These are phyloP conservation scores for Scleromitrula shiraiana DNA, from an alignment of 2,329 filamentous ascomycete genomes.

Conservation along the genomic window DNA sequence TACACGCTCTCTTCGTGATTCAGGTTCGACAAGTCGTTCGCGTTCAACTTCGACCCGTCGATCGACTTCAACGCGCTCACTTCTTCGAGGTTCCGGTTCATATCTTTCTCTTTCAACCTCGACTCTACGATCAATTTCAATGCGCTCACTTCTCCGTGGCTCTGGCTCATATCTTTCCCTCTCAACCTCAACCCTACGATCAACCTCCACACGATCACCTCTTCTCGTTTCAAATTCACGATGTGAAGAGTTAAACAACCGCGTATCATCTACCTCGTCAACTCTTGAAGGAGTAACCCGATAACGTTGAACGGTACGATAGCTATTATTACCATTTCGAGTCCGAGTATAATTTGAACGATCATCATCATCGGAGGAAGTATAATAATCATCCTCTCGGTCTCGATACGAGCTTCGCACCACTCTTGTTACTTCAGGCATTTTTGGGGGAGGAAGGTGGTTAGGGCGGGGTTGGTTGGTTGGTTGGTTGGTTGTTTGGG, in stretches of 20 bases:
- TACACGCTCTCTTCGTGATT: constrained; percentile 21
- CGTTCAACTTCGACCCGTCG: constrained; percentile 22
- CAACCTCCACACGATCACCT: constrained; percentile 26
- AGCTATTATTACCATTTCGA: constrained; percentile 14
- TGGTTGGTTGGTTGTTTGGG: background rate
- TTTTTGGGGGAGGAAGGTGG: too few relatives aligned
- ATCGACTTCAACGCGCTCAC: constrained; percentile 27
- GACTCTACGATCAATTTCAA: constrained; percentile 5
- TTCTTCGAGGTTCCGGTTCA: background rate
- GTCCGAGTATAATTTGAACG: constrained; percentile 20
- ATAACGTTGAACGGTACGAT: constrained; percentile 29
- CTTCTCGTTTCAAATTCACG: constrained; percentile 20
- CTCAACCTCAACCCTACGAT: constrained; percentile 24
- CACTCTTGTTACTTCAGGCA: constrained; percentile 23
- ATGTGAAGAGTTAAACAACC: constrained; percentile 20
- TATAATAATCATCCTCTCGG: constrained; percentile 26
- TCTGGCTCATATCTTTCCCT: background rate
- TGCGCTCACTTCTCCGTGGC: background rate
- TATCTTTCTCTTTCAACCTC: constrained; percentile 3
- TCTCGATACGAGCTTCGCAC: constrained; percentile 17
- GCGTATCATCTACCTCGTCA: constrained; percentile 25
- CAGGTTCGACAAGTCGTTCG: background rate
- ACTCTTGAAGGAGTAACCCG: constrained; percentile 25
- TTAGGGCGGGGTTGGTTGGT: background rate
- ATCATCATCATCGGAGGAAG: constrained; percentile 28